Evolutionary conservation across 805 yeast species (phyloP).

Genomic region (Grigorovia jiainica): DNA sequence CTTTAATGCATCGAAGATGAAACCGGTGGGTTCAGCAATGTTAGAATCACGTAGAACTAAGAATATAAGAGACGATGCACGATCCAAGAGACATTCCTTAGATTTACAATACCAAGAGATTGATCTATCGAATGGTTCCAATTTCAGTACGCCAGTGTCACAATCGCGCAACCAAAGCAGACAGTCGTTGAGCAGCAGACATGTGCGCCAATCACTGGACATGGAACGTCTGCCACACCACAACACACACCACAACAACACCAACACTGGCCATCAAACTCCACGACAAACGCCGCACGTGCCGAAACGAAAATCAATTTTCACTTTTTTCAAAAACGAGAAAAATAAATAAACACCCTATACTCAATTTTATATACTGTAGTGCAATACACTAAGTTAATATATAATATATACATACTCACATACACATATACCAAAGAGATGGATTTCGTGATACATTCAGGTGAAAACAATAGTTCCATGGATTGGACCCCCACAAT

Average conservation of each 20-base stretch:
- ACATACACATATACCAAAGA: background rate
- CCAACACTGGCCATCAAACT: too few species aligned
- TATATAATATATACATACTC: background rate
- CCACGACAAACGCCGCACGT: too few species aligned
- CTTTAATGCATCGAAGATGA: background rate
- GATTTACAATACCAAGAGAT: conserved; percentile 23
- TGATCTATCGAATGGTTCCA: conserved; percentile 8
- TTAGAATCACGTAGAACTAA: background rate
- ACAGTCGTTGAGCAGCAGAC: too few species aligned
- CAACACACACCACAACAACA: background rate
- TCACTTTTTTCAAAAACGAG: conserved; percentile 21
- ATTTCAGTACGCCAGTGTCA: too few species aligned
- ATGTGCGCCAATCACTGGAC: conserved; percentile 23
- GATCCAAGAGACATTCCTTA: conserved; percentile 16
- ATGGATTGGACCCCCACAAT: conserved; percentile 8
- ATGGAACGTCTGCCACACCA: conserved; percentile 18
- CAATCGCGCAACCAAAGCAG: too few species aligned
- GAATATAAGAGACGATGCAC: conserved; percentile 2
- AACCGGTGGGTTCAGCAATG: background rate
- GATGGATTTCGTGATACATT: background rate
- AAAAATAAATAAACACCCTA: conserved; percentile 1
- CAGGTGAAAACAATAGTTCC: background rate
- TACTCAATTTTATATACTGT: background rate
- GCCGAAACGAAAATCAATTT: conserved; percentile 19
- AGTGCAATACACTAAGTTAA: conserved; percentile 1